Evolutionary conservation across 2,329 filamentous ascomycete species (phyloP).

Genomic region (Monosporascus sp.): DNA sequence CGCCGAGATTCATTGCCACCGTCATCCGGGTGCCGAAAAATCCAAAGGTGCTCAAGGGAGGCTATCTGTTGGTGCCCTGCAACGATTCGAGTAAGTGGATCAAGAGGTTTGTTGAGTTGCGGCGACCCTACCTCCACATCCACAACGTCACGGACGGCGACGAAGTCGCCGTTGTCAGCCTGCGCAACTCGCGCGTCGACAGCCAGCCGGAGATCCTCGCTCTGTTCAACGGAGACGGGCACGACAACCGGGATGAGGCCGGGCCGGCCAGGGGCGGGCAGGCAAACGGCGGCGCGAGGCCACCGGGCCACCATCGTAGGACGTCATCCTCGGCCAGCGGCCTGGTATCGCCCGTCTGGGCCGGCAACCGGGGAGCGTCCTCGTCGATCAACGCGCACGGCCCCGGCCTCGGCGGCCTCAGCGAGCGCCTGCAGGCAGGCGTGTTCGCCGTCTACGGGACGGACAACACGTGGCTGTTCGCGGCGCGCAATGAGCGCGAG

Average conservation of each 20-base stretch:
- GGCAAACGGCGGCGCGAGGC: constrained; percentile 28
- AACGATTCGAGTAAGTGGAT: constrained; percentile 80
- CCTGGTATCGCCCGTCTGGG: constrained; percentile 52
- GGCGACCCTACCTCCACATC: constrained; percentile 86
- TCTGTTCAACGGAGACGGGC: constrained; percentile 45
- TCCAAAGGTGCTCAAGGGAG: constrained; percentile 73
- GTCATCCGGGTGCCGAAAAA: constrained; percentile 79
- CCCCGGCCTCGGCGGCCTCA: constrained; percentile 47
- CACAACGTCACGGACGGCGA: constrained; percentile 82
- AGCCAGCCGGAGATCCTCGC: constrained; percentile 83
- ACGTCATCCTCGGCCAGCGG: constrained; percentile 38
- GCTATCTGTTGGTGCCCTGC: constrained; percentile 81
- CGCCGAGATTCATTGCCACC: constrained; percentile 66
- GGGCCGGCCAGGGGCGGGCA: constrained; percentile 9
- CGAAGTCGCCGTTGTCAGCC: constrained; percentile 81
- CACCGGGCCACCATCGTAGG: constrained; percentile 42
- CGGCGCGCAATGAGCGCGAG: constrained; percentile 79
- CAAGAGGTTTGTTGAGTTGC: constrained; percentile 86
- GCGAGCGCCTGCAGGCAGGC: constrained; percentile 57
- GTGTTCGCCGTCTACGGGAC: constrained; percentile 94
- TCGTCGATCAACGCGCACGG: constrained; percentile 23
- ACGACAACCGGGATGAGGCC: constrained; percentile 12
- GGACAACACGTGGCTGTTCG: constrained; percentile 93
- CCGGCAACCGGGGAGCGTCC: constrained; percentile 33
- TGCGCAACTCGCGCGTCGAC: constrained; percentile 86